These are phyloP conservation scores for Ramularia endophylla DNA, from an alignment of 2,329 filamentous ascomycete species.

Conservation along the genomic window DNA sequence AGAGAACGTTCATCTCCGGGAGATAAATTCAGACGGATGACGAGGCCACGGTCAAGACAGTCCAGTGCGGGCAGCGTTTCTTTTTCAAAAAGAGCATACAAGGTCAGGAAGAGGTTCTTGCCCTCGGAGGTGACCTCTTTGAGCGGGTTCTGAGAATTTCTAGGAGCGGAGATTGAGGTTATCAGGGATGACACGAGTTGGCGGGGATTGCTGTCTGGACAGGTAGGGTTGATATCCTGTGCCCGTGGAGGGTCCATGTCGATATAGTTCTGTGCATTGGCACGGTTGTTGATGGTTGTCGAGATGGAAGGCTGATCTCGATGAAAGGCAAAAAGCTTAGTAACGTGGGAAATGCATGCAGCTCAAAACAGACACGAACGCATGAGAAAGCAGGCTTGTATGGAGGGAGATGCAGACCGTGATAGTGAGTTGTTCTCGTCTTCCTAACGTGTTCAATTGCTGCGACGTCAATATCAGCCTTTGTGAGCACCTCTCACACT, in stretches of 20 bases:
- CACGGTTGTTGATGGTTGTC: slow-evolving; percentile 1
- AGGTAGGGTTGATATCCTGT: too few relatives aligned
- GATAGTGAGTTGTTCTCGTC: too few relatives aligned
- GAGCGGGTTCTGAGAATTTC: slow-evolving; percentile 38
- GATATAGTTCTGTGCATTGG: slow-evolving; percentile 7
- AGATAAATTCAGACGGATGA: slow-evolving; percentile 46
- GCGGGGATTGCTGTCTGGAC: slow-evolving; percentile 8
- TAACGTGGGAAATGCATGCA: too few relatives aligned
- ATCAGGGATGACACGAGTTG: slow-evolving; percentile 25
- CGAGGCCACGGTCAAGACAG: slow-evolving; percentile 70
- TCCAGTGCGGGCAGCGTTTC: slow-evolving; percentile 80
- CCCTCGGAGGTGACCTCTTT: slow-evolving; percentile 19
- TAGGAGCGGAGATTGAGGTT: slow-evolving; percentile 22
- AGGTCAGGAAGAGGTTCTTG: slow-evolving; percentile 58
- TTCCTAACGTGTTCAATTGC: too few relatives aligned
- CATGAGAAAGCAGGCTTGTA: too few relatives aligned
- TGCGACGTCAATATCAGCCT: too few relatives aligned
- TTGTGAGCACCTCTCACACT: too few relatives aligned
- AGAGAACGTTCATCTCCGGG: background rate
- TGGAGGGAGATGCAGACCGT: too few relatives aligned
- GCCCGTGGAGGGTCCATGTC: background rate
- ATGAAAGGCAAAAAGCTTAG: too few relatives aligned
- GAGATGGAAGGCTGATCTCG: too few relatives aligned
- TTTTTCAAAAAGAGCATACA: slow-evolving; percentile 79
- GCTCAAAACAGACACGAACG: too few relatives aligned